These are phyloP conservation scores for Ophiostoma tasmaniense DNA, from an alignment of 2,329 filamentous ascomycete species.

Conservation along the genomic window DNA sequence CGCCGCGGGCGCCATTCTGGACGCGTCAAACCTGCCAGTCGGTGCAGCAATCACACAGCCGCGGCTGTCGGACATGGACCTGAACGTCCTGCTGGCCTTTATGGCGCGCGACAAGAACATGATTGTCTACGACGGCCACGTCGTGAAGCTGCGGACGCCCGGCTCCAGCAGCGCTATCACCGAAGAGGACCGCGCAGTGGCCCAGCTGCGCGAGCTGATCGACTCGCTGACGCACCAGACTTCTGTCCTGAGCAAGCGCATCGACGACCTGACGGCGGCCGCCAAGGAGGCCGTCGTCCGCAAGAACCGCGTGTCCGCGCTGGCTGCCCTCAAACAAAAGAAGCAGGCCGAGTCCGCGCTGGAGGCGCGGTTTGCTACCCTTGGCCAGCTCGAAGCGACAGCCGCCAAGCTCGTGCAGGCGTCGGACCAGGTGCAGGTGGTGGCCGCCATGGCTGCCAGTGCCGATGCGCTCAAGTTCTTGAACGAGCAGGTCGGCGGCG, in stretches of 20 bases:
- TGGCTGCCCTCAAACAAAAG: slow-evolving; percentile 72
- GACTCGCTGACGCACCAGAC: slow-evolving; percentile 67
- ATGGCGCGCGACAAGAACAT: slow-evolving; percentile 57
- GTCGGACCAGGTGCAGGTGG: slow-evolving; percentile 71
- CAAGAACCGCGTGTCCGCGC: slow-evolving; percentile 67
- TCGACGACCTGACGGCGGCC: slow-evolving; percentile 53
- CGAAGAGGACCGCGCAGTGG: slow-evolving; percentile 71
- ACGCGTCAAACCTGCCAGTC: neutral
- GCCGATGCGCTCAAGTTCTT: slow-evolving; percentile 62
- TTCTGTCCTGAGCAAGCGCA: slow-evolving; percentile 54
- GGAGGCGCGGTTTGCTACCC: slow-evolving; percentile 14
- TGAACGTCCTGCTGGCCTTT: slow-evolving; percentile 62
- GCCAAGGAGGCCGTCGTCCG: slow-evolving; percentile 54
- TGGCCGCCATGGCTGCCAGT: slow-evolving; percentile 74
- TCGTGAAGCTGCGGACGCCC: slow-evolving; percentile 61
- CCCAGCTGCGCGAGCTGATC: slow-evolving; percentile 72
- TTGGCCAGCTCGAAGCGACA: slow-evolving; percentile 69
- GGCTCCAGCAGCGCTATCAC: slow-evolving; percentile 49
- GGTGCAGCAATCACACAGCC: slow-evolving; percentile 30
- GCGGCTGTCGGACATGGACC: slow-evolving; percentile 52
- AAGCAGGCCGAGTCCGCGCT: slow-evolving; percentile 66
- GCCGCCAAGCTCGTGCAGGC: slow-evolving; percentile 80
- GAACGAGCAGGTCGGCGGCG: slow-evolving; percentile 69
- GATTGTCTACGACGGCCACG: slow-evolving; percentile 54
- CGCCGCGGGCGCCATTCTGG: slow-evolving; percentile 35